phyloP scores from a whole-genome alignment of 2,329 filamentous ascomycete species.

The Colletotrichum eremochloae region DNA sequence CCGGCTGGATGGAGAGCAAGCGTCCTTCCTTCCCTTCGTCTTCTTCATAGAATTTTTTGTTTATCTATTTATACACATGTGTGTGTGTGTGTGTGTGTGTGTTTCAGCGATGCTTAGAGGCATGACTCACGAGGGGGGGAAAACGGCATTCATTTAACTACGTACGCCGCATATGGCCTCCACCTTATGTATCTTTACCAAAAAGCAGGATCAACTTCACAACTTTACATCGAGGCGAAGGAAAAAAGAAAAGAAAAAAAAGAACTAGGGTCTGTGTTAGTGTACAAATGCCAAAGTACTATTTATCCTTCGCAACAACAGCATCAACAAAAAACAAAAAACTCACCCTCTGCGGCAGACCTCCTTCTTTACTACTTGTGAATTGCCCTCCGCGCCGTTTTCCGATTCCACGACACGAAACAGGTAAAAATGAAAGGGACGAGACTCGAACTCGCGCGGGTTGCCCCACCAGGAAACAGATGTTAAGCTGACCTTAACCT shows the following conservation, averaged over 20 bases:
- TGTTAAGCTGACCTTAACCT: constrained; percentile 7
- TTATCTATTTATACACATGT: no score
- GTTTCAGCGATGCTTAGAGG: not conserved
- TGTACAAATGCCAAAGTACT: not conserved
- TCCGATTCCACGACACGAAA: not conserved
- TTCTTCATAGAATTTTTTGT: not conserved
- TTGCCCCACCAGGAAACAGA: constrained; percentile 6
- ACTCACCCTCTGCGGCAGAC: not conserved
- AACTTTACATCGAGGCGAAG: not conserved
- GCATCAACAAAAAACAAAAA: not conserved
- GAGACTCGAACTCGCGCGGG: constrained; percentile 11
- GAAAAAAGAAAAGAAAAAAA: not conserved
- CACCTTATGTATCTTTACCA: not conserved
- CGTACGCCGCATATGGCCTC: not conserved
- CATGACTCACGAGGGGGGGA: not conserved
- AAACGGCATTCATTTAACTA: not conserved
- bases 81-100: not conserved
- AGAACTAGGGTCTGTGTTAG: not conserved
- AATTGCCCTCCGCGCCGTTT: not conserved
- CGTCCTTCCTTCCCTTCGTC: not conserved
- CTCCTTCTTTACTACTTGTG: not conserved
- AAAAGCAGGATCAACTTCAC: not conserved
- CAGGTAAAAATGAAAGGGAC: not conserved
- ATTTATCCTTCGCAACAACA: not conserved
- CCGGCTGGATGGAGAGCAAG: constrained; percentile 24